Percentiles rank a stretch among this genome's conserved stretches.
phyloP scores from a whole-genome alignment of 2,329 filamentous ascomycete genomes.

The Colletotrichum neosansevieriae region DNA sequence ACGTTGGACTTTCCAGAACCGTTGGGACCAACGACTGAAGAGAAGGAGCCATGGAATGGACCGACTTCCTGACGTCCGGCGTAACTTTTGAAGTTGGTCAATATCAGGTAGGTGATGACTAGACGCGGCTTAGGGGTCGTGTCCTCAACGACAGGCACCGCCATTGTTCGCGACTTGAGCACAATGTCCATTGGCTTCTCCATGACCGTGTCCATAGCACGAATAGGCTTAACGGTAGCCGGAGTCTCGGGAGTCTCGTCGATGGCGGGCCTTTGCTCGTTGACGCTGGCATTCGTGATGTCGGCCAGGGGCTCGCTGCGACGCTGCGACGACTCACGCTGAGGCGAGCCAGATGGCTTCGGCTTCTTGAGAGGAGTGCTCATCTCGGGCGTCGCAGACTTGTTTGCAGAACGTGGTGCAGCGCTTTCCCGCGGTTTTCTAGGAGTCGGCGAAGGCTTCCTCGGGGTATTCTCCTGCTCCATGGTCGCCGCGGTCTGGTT shows the following conservation, averaged over 20 bases:
- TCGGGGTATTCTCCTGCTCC: constrained; percentile 48
- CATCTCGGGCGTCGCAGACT: constrained; percentile 52
- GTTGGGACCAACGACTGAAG: constrained; percentile 96
- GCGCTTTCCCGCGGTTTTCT: constrained; percentile 74
- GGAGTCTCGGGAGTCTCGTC: constrained; percentile 56
- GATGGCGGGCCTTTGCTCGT: constrained; percentile 65
- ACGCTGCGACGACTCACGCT: constrained; percentile 62
- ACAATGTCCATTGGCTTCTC: constrained; percentile 96
- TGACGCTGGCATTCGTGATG: constrained; percentile 76
- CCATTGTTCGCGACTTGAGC: constrained; percentile 82
- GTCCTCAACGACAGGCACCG: constrained; percentile 77
- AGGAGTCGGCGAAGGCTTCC: constrained; percentile 60
- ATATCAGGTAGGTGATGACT: constrained; percentile 90
- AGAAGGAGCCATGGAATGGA: constrained; percentile 96
- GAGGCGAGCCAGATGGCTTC: constrained; percentile 67
- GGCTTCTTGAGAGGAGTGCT: constrained; percentile 58
- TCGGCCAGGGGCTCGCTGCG: constrained; percentile 75
- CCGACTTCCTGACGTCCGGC: constrained; percentile 95
- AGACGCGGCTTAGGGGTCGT: constrained; percentile 85
- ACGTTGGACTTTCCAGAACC: constrained; percentile 99
- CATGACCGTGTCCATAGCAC: constrained; percentile 80
- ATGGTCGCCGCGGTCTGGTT: constrained; percentile 48
- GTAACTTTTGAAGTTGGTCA: constrained; percentile 99
- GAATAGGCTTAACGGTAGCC: constrained; percentile 75
- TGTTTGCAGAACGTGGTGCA: constrained; percentile 53